Percentiles rank a stretch among this genome's conserved stretches.
phyloP scores from a whole-genome alignment of 2,329 filamentous ascomycete genomes.

The Xylaria sp. region DNA sequence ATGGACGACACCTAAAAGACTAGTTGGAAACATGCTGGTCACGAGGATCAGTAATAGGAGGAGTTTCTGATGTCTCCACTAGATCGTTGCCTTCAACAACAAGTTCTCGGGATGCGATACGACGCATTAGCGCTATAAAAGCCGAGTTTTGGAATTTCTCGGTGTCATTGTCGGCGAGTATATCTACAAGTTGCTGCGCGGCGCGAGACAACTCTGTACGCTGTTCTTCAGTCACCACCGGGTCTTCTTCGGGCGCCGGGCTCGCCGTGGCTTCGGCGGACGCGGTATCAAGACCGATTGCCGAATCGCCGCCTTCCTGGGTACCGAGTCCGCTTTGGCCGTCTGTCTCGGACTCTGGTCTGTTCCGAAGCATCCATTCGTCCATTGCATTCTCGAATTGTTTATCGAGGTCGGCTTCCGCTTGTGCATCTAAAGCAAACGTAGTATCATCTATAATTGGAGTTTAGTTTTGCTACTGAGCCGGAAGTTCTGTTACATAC shows the following conservation, averaged over 20 bases:
- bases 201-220: constrained; percentile 74
- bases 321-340: background rate
- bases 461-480: background rate
- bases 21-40: background rate
- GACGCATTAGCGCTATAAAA: constrained; percentile 78
- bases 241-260: constrained; percentile 26
- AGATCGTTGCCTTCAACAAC: constrained; percentile 73
- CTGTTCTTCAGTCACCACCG: constrained; percentile 41
- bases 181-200: constrained; percentile 72
- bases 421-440: background rate
- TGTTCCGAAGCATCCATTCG: constrained; percentile 32
- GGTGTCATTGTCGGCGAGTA: constrained; percentile 70
- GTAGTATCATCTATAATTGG: background rate
- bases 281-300: background rate
- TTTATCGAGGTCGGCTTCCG: constrained; percentile 17
- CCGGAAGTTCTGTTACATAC: constrained; percentile 2
- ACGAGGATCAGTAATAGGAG: background rate
- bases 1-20: background rate
- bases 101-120: constrained; percentile 73
- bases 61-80: constrained; percentile 46
- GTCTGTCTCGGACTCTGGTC: constrained; percentile 7
- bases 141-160: constrained; percentile 79
- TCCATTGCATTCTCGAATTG: constrained; percentile 32
- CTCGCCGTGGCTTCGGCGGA: background rate
- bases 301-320: constrained; percentile 20